A percentile compares a stretch with the other conserved stretches of the same genome.
phyloP scores from a whole-genome alignment of 495 filamentous ascomycete genomes.

The Aspergillus carlsbadensis region DNA sequence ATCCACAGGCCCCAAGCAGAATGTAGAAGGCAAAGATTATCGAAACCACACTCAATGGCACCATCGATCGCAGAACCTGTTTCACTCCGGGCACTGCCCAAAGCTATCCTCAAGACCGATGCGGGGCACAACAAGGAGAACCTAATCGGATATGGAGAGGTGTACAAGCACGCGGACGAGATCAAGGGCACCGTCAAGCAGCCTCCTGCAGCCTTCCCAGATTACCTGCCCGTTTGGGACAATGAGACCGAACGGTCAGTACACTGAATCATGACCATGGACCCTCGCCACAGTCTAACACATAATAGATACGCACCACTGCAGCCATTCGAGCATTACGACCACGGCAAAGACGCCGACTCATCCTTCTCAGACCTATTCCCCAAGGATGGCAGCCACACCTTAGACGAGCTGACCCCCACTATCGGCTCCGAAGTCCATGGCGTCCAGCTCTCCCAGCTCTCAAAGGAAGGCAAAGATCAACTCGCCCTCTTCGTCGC shows the following conservation, averaged over 20 bases:
- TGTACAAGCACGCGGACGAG: slow-evolving; percentile 40
- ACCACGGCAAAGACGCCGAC: slow-evolving; percentile 52
- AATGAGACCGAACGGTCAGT: slow-evolving; percentile 45
- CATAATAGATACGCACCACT: slow-evolving; percentile 41
- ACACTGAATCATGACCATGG: not conserved
- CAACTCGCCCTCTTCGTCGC: slow-evolving; percentile 58
- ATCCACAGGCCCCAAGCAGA: not conserved
- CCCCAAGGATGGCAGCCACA: slow-evolving; percentile 35
- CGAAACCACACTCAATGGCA: slow-evolving; percentile 44
- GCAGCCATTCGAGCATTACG: slow-evolving; percentile 45
- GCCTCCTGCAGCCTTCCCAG: slow-evolving; percentile 57
- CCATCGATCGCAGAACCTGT: slow-evolving; percentile 52
- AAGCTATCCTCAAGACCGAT: slow-evolving; percentile 38
- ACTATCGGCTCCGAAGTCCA: slow-evolving; percentile 56
- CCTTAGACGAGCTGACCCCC: slow-evolving; percentile 48
- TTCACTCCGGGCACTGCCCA: slow-evolving; percentile 29
- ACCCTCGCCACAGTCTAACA: not conserved
- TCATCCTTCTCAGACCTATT: slow-evolving; percentile 53
- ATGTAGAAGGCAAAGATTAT: not conserved
- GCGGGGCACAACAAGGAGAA: slow-evolving; percentile 64
- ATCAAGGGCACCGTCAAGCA: slow-evolving; percentile 45
- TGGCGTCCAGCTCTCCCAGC: slow-evolving; percentile 55
- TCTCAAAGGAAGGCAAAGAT: slow-evolving; percentile 53
- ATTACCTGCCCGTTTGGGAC: slow-evolving; percentile 79
- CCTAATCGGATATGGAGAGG: slow-evolving; percentile 50